Base-by-base conservation (phyloP, 768 basidiomycete genomes). In the Hebeloma cylindrosporum region DNA sequence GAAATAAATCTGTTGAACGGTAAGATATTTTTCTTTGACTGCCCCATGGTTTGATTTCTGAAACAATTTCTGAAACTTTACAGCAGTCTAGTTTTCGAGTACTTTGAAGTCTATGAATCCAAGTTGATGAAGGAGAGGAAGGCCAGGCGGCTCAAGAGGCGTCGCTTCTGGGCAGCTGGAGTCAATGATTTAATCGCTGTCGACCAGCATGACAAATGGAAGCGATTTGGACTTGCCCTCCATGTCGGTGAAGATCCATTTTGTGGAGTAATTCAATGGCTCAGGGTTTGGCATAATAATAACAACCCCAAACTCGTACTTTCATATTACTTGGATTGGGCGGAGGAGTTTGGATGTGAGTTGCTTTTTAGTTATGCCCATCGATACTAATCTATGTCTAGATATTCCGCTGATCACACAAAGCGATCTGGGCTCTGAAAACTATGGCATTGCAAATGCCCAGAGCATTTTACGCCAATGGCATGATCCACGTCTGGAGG, bases 401-500 rank as follows among this genome's bases (percentile, higher is more conserved):
- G 64, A 23, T 25, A 54, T 74, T 2, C 68, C 73, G 1, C 42
- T 74, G 0, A 48, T 70, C 1, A 73, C 72, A 0, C 72, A 74
- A 44, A 73, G 70, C 42, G 72, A 75, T 53, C 67, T 54, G 2
- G 73, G 73, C 1, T 50, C 58, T 0, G 72, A 75, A 45, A 77
- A 75, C 43, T 65, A 62, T 51, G 64, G 65, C 1, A 59, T 74
- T 26, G 75, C 74, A 7, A 74, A 76, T 53, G 61, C 52, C 0
- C 72, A 76, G 3, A 73, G 72, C 0, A 23, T 52, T 2, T 53
- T 73, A 0, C 61, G 66, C 1, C 74, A 74, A 60, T 38, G 18
- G 16, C 48, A 11, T 72, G 75, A 74, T 61, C 66, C 2, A 39
- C 25, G 21, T 13, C 50, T 51, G 3, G n/a, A 38, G 14, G 66